phyloP scores from a whole-genome alignment of 352 stramenopile species.

The Phytopythium boreale region DNA sequence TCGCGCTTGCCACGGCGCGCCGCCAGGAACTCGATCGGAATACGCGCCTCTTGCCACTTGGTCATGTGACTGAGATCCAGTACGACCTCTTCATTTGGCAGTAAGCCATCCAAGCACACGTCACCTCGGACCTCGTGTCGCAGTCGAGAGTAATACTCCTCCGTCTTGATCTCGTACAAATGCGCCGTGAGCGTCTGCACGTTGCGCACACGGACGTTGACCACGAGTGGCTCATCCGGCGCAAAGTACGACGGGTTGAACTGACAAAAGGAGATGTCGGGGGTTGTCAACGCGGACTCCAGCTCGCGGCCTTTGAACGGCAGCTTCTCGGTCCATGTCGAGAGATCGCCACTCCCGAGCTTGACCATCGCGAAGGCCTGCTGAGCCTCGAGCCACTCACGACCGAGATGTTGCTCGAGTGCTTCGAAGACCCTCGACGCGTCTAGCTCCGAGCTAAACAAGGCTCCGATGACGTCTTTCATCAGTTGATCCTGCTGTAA shows the following conservation, averaged over 20 bases:
- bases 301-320: conserved; percentile 17
- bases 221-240: conserved; percentile 30
- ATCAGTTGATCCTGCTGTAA: conserved; percentile 15
- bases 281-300: conserved; percentile 9
- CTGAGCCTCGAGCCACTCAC: conserved; percentile 16
- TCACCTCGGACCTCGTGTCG: conserved; percentile 44
- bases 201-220: conserved; percentile 45
- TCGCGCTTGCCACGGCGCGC: conserved; percentile 8
- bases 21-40: conserved; percentile 28
- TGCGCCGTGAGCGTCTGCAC: conserved; percentile 50
- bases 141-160: conserved; percentile 50
- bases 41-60: conserved; percentile 36
- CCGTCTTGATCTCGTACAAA: conserved; percentile 58
- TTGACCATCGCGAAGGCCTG: conserved; percentile 31
- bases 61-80: conserved; percentile 47
- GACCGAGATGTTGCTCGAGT: conserved; percentile 14
- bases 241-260: conserved; percentile 42
- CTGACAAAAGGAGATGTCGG: conserved; percentile 44
- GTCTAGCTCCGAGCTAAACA: conserved; percentile 21
- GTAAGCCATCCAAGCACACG: conserved; percentile 51
- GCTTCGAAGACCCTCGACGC: conserved; percentile 10
- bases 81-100: conserved; percentile 50
- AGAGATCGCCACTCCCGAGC: conserved; percentile 17
- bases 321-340: conserved; percentile 33
- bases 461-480: conserved; percentile 11